These are phyloP conservation scores for Vararia minispora DNA, from an alignment of 768 basidiomycete genomes.

Conservation along the genomic window DNA sequence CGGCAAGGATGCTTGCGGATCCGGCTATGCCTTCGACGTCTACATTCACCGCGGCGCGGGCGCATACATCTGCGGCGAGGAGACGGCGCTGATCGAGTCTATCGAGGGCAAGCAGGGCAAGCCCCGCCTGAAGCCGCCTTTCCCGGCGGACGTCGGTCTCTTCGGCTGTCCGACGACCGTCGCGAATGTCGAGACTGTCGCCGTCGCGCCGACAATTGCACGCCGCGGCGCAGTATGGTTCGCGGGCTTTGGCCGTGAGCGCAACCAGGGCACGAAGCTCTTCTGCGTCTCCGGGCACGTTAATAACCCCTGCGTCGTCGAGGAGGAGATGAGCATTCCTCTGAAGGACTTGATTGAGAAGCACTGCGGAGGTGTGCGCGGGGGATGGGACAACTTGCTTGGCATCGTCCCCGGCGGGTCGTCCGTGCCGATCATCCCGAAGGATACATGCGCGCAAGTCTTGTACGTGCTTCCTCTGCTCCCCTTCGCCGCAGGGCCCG, in stretches of 20 bases:
- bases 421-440: conserved; percentile 89
- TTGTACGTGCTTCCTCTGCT: conserved; percentile 44
- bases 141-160: conserved; percentile 96
- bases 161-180: conserved; percentile 98
- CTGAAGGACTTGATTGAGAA: conserved; percentile 89
- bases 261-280: conserved; percentile 95
- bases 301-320: conserved; percentile 95
- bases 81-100: conserved; percentile 95
- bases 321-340: conserved; percentile 99
- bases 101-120: conserved; percentile 98
- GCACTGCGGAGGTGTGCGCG: conserved; percentile 90
- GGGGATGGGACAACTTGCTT: conserved; percentile 94
- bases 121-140: conserved; percentile 94
- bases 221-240: conserved; percentile 88
- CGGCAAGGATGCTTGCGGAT: conserved; percentile 85
- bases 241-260: conserved; percentile 78
- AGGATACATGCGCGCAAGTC: conserved; percentile 72
- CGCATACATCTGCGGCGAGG: conserved; percentile 98
- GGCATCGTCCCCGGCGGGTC: conserved; percentile 96
- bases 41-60: conserved; percentile 98
- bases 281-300: conserved; percentile 97
- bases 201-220: conserved; percentile 94
- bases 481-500: background rate
- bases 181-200: conserved; percentile 97
- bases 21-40: conserved; percentile 92